phyloP scores from a whole-genome alignment of 306 rosid genomes.

The Cicer judaicum region DNA sequence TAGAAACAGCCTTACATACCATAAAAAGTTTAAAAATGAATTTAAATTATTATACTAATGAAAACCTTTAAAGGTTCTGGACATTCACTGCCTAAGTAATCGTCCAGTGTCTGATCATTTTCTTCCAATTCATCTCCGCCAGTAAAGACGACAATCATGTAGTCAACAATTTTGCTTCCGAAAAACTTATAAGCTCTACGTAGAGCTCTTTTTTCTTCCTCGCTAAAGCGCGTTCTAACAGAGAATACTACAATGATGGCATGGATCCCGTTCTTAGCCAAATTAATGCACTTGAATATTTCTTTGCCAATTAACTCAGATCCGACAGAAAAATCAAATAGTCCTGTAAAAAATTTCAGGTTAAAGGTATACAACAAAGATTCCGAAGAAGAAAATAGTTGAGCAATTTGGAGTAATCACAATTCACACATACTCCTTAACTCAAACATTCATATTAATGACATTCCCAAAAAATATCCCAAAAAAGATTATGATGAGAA shows the following conservation, averaged over 20 bases:
- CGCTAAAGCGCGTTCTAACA: slow-evolving; percentile 70
- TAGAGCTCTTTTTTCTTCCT: slow-evolving; percentile 73
- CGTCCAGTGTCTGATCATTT: slow-evolving; percentile 61
- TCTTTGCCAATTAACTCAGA: slow-evolving; percentile 76
- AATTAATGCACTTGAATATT: slow-evolving; percentile 77
- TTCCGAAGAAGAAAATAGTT: no score
- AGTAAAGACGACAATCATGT: slow-evolving; percentile 80
- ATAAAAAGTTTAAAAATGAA: no score
- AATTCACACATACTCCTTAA: no score
- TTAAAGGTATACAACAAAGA: slow-evolving; percentile 22
- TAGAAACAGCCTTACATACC: no score
- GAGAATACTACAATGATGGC: slow-evolving; percentile 78
- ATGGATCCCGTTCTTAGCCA: slow-evolving; percentile 94
- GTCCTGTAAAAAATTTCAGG: slow-evolving; percentile 50
- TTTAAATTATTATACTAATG: background rate
- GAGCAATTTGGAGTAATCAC: no score
- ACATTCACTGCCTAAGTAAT: slow-evolving; percentile 69
- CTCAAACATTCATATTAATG: no score
- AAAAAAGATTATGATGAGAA: no score
- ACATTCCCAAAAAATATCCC: no score
- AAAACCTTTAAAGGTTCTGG: slow-evolving; percentile 73
- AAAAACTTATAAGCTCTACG: slow-evolving; percentile 71
- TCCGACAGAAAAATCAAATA: slow-evolving; percentile 68
- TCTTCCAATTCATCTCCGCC: slow-evolving; percentile 94
- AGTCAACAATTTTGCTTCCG: slow-evolving; percentile 74